These are phyloP conservation scores for Termitomyces sp. DNA, from an alignment of 768 basidiomycete species.

Conservation along the genomic window DNA sequence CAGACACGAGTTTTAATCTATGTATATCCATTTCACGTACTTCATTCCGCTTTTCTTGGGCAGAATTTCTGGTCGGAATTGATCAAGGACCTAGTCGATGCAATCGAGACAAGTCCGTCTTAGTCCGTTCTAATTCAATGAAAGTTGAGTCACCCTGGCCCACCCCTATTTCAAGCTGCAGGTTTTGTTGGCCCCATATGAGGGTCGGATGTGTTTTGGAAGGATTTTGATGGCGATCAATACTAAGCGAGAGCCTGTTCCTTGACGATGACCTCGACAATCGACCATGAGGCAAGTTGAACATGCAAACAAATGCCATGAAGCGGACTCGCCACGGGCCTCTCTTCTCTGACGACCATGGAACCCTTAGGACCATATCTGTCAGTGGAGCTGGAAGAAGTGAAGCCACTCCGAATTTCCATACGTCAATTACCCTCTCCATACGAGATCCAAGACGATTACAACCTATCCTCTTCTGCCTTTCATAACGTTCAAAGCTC, in stretches of 20 bases:
- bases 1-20: no score
- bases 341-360: background rate
- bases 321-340: background rate
- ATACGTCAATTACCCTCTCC: background rate
- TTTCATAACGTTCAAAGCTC: background rate
- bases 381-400: background rate
- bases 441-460: background rate
- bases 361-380: background rate
- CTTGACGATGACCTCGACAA: constrained; percentile 4
- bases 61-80: no score
- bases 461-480: background rate
- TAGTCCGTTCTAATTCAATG: no score
- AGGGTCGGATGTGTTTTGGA: background rate
- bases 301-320: constrained; percentile 7
- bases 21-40: no score
- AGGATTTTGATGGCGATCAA: background rate
- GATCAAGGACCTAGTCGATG: no score
- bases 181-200: no score
- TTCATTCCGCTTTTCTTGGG: no score
- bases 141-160: no score
- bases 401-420: background rate
- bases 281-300: background rate
- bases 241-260: background rate
- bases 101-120: no score
- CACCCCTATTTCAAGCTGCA: no score